A percentile compares a stretch with the other conserved stretches of the same genome.
phyloP scores from a whole-genome alignment of 805 yeast species.

The Saccharomyces kudriavzevii region DNA sequence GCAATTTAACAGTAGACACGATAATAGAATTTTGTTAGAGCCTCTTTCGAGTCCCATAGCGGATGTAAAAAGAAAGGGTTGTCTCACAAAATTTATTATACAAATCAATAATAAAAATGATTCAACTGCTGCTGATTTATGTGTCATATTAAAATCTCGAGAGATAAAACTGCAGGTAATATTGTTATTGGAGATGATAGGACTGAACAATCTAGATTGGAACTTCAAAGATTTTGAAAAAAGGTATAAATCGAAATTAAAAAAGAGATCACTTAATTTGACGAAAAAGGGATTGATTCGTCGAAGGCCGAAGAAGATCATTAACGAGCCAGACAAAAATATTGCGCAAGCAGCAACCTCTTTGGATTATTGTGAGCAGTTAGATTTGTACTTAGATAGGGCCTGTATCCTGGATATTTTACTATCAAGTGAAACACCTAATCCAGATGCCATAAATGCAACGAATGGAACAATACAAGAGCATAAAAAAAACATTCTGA shows the following conservation, averaged over 20 bases:
- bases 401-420: conserved; percentile 48
- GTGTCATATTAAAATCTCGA: conserved; percentile 40
- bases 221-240: conserved; percentile 31
- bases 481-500: conserved; percentile 18
- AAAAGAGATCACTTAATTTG: conserved; percentile 28
- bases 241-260: conserved; percentile 16
- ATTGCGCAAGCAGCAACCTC: background rate
- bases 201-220: conserved; percentile 27
- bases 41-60: conserved; percentile 18
- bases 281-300: conserved; percentile 15
- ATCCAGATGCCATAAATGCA: conserved; percentile 7
- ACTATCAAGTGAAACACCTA: conserved; percentile 27
- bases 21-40: conserved; percentile 10
- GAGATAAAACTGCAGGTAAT: conserved; percentile 52
- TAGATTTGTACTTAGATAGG: conserved; percentile 44
- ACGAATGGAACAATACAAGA: conserved; percentile 12
- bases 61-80: conserved; percentile 16
- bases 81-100: conserved; percentile 8
- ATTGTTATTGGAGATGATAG: conserved; percentile 39
- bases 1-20: conserved; percentile 38
- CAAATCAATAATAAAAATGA: conserved; percentile 3
- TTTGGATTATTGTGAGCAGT: conserved; percentile 24
- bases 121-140: conserved; percentile 25
- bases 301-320: conserved; percentile 18
- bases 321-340: background rate